These are phyloP conservation scores for Leishmania martiniquensis DNA, from an alignment of 208 protist species.

Conservation along the genomic window DNA sequence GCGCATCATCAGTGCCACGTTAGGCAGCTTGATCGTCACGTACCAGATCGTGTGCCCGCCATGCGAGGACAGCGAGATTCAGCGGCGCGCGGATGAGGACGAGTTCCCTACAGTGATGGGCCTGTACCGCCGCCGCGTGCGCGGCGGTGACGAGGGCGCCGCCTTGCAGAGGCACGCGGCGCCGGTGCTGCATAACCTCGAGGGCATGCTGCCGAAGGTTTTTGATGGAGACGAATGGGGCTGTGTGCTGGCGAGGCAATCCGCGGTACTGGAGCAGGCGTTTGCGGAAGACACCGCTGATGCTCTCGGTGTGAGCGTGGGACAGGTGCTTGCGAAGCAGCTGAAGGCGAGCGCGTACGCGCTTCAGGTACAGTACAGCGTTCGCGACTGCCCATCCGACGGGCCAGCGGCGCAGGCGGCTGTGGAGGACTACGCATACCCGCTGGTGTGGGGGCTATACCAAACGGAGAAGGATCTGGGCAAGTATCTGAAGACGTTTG, in stretches of 20 bases:
- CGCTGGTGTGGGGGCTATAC: constrained; percentile 49
- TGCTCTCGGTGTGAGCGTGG: constrained; percentile 30
- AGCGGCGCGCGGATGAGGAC: constrained; percentile 35
- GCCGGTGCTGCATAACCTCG: constrained; percentile 15
- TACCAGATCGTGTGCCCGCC: constrained; percentile 45
- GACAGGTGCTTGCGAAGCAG: constrained; percentile 35
- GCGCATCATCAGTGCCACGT: constrained; percentile 38
- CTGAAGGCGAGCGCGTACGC: constrained; percentile 17
- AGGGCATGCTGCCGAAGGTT: constrained; percentile 29
- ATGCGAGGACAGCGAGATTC: constrained; percentile 43
- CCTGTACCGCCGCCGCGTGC: constrained; percentile 39
- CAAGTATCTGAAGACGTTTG: constrained; percentile 36
- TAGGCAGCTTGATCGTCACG: constrained; percentile 44
- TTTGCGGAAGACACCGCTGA: constrained; percentile 52
- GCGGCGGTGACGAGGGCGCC: constrained; percentile 2
- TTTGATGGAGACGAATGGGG: constrained; percentile 63
- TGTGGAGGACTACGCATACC: constrained; percentile 49
- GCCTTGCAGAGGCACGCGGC: neutral
- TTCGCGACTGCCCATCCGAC: constrained; percentile 31
- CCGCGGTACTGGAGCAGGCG: constrained; percentile 24
- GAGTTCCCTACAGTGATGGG: constrained; percentile 47
- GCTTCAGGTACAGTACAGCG: constrained; percentile 39
- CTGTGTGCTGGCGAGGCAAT: constrained; percentile 30
- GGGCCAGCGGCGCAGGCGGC: constrained; percentile 32
- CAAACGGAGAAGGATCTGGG: constrained; percentile 27